Evolutionary conservation across 352 stramenopile genomes (phyloP).

Genomic region (Globisporangium takayamanum): DNA sequence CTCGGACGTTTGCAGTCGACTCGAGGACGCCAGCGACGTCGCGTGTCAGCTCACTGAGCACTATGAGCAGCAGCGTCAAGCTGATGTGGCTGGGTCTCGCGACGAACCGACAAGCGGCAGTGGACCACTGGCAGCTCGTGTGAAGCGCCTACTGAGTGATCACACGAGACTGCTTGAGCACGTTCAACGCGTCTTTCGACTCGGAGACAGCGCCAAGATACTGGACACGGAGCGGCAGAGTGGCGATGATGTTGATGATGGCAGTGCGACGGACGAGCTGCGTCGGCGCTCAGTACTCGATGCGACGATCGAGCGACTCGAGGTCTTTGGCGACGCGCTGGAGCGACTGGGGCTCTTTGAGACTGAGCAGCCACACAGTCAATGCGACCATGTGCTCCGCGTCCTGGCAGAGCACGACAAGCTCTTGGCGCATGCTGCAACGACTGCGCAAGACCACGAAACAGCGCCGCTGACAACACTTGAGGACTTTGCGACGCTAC

Average conservation of each 20-base stretch:
- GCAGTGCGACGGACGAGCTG: neutral
- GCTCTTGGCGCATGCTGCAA: constrained; percentile 1
- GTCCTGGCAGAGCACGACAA: constrained; percentile 1
- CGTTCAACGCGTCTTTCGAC: neutral
- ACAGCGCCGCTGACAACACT: neutral
- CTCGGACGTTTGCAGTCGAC: constrained; percentile 17
- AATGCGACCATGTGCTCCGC: neutral
- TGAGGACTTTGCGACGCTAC: constrained; percentile 1
- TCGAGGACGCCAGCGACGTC: constrained; percentile 25
- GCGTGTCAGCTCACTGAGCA: neutral
- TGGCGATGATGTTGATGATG: neutral
- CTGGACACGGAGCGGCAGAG: neutral
- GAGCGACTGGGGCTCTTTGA: constrained; percentile 4
- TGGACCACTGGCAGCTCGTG: neutral
- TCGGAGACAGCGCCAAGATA: neutral
- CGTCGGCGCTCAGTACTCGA: neutral
- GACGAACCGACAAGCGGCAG: neutral
- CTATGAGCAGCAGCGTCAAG: neutral
- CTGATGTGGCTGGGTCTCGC: neutral
- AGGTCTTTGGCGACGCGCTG: neutral
- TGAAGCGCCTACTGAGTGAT: neutral
- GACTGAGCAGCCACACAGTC: neutral
- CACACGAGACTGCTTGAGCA: neutral
- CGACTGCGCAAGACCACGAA: neutral
- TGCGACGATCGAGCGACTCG: neutral